Percentiles rank a stretch among this genome's conserved stretches.
Evolutionary conservation across 2,329 filamentous ascomycete genomes (phyloP).

Genomic region (Aspergillus fijiensis): DNA sequence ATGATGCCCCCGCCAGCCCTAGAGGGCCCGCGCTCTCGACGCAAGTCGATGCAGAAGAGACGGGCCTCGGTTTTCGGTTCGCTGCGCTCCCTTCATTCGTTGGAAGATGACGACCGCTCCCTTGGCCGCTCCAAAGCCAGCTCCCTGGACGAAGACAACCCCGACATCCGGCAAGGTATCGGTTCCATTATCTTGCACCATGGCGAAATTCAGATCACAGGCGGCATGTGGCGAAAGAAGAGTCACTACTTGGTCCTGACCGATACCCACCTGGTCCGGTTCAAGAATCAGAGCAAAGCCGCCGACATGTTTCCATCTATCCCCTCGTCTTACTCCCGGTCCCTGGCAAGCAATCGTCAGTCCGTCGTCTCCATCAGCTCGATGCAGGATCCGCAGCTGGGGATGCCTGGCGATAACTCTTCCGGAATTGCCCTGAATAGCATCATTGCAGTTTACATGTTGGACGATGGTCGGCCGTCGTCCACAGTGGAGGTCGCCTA

Average conservation of each 20-base stretch:
- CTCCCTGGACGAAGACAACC: slow-evolving; percentile 47
- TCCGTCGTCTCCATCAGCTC: slow-evolving; percentile 61
- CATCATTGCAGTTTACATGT: slow-evolving; percentile 65
- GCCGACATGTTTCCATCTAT: slow-evolving; percentile 61
- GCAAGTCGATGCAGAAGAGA: slow-evolving; percentile 47
- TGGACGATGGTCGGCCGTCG: slow-evolving; percentile 66
- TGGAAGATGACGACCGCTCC: slow-evolving; percentile 54
- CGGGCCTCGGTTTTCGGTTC: slow-evolving; percentile 61
- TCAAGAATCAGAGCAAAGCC: slow-evolving; percentile 67
- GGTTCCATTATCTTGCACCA: slow-evolving; percentile 59
- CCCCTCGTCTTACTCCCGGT: slow-evolving; percentile 39
- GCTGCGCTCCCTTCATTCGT: slow-evolving; percentile 53
- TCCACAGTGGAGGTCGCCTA: slow-evolving; percentile 68
- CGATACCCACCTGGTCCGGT: slow-evolving; percentile 65
- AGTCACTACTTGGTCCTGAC: slow-evolving; percentile 71
- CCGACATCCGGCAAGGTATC: slow-evolving; percentile 35
- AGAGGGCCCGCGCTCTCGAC: slow-evolving; percentile 37
- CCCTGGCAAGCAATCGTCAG: slow-evolving; percentile 52
- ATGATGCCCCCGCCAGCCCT: slow-evolving; percentile 25
- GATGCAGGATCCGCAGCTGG: slow-evolving; percentile 60
- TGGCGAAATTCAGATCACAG: slow-evolving; percentile 69
- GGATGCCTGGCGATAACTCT: slow-evolving; percentile 56
- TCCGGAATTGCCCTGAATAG: slow-evolving; percentile 60
- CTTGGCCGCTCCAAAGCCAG: slow-evolving; percentile 51
- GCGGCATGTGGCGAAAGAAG: slow-evolving; percentile 69